Conservation (phyloP, 2,329 filamentous ascomycete species). For the Xylariaceae sp. region DNA sequence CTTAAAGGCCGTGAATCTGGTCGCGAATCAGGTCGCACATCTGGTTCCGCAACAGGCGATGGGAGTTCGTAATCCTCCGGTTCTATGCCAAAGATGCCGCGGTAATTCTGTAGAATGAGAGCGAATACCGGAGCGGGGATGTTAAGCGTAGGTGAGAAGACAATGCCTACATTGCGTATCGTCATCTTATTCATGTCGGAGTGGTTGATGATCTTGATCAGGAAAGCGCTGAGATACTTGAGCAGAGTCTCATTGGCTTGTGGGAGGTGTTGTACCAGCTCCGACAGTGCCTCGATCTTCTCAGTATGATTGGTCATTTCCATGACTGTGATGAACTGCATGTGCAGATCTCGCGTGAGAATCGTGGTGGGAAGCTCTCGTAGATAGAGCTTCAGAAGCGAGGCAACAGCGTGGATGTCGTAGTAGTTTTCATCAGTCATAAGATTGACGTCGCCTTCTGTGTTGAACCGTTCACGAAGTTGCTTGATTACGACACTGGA, state of each 20-base stretch:
- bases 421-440: conserved; percentile 78
- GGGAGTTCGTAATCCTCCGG: conserved; percentile 60
- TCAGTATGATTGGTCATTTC: conserved; percentile 70
- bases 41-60: conserved; percentile 37
- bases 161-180: conserved; percentile 92
- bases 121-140: conserved; percentile 94
- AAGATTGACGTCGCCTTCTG: conserved; percentile 84
- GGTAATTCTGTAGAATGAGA: conserved; percentile 85
- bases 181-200: conserved; percentile 95
- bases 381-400: conserved; percentile 87
- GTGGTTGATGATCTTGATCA: conserved; percentile 90
- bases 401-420: conserved; percentile 93
- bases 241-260: conserved; percentile 75
- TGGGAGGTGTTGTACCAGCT: conserved; percentile 75
- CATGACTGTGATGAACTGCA: conserved; percentile 79
- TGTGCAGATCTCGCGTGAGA: conserved; percentile 80
- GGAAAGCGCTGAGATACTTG: conserved; percentile 77
- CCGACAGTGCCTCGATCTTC: conserved; percentile 71
- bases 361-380: conserved; percentile 89
- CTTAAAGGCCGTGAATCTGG: conserved; percentile 28
- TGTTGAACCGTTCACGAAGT: conserved; percentile 88
- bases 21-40: too few relatives aligned
- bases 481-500: conserved; percentile 91
- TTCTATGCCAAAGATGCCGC: conserved; percentile 72
- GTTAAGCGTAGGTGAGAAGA: conserved; percentile 95